These are phyloP conservation scores for Rhodamnia rubescens DNA, from an alignment of 345 rosid genomes.

Conservation along the genomic window DNA sequence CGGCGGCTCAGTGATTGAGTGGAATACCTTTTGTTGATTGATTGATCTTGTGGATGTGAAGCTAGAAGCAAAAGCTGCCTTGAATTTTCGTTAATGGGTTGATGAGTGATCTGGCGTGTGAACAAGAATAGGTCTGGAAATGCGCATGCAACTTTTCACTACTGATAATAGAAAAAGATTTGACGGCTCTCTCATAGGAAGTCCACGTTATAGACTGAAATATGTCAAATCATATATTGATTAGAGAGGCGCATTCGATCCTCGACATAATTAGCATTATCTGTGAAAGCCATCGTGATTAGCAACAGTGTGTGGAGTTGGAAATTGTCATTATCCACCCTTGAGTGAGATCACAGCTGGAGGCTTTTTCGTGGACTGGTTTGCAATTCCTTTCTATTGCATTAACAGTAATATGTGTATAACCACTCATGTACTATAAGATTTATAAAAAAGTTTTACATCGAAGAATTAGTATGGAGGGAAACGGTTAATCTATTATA, in stretches of 20 bases:
- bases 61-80: not conserved
- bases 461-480: rapidly evolving
- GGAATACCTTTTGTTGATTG: not conserved
- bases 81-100: not conserved
- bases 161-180: not conserved
- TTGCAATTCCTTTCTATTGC: not conserved
- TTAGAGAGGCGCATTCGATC: not conserved
- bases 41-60: not conserved
- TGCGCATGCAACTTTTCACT: not conserved
- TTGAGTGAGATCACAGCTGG: not conserved
- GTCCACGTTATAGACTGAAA: not conserved
- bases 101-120: not conserved
- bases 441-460: not conserved
- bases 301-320: not conserved
- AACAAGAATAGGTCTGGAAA: not conserved
- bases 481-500: rapidly evolving
- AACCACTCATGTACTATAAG: no score
- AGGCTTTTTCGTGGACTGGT: not conserved
- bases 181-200: not conserved
- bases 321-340: not conserved
- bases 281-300: not conserved
- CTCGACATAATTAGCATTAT: not conserved
- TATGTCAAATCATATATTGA: not conserved
- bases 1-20: not conserved
- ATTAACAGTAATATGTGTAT: not conserved